Conservation (phyloP, 1,284 basidiomycete genomes). For the Entoloma clypeatum region DNA sequence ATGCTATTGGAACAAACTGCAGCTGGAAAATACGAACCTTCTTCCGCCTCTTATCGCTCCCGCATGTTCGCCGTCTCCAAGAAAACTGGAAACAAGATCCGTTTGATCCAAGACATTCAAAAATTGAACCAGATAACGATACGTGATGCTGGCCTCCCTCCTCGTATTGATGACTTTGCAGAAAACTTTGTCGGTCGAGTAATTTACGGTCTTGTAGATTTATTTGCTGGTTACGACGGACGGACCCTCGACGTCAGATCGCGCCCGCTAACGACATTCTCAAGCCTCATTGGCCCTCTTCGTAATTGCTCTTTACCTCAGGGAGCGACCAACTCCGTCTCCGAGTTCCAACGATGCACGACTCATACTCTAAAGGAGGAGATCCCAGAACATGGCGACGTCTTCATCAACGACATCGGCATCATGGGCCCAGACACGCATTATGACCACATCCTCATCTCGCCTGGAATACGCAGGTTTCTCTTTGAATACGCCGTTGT, state of each 20-base stretch:
- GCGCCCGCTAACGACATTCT: conserved; percentile 26
- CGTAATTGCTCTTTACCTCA: conserved; percentile 22
- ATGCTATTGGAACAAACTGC: conserved; percentile 22
- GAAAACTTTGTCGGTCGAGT: conserved; percentile 27
- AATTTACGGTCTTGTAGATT: conserved; percentile 24
- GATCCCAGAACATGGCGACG: too few relatives aligned
- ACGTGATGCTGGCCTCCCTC: conserved; percentile 26
- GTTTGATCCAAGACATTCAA: conserved; percentile 30
- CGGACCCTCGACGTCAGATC: conserved; percentile 15
- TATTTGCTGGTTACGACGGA: conserved; percentile 28
- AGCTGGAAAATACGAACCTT: conserved; percentile 29
- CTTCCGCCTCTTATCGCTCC: conserved; percentile 28
- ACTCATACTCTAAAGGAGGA: too few relatives aligned
- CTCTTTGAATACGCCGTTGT: too few relatives aligned
- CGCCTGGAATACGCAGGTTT: too few relatives aligned
- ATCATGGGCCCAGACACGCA: too few relatives aligned
- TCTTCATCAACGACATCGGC: too few relatives aligned
- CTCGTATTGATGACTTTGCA: conserved; percentile 29
- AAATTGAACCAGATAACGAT: conserved; percentile 31
- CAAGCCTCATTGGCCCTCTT: conserved; percentile 19
- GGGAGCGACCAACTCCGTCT: conserved; percentile 30
- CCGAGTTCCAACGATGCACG: too few relatives aligned
- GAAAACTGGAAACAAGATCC: conserved; percentile 26
- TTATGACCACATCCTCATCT: too few relatives aligned
- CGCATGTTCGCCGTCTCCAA: conserved; percentile 30